These are phyloP conservation scores for Quercus bicolor DNA, from an alignment of 306 rosid species.

Conservation along the genomic window DNA sequence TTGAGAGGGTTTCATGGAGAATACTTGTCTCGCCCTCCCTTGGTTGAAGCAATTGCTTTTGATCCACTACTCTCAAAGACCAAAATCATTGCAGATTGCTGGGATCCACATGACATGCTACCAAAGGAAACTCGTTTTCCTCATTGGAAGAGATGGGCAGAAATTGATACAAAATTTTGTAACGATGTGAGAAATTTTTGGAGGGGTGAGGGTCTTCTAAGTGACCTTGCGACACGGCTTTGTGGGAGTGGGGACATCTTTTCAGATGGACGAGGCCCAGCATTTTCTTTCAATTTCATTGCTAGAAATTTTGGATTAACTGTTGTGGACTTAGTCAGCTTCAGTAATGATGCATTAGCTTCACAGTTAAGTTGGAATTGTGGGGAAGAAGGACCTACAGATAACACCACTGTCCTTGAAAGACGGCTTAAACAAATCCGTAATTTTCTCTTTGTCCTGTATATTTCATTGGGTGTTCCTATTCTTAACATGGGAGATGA, in stretches of 20 bases:
- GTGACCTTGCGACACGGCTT: conserved; percentile 85
- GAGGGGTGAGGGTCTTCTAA: conserved; percentile 64
- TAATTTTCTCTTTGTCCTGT: conserved; percentile 64
- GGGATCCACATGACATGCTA: conserved; percentile 59
- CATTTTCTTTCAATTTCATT: conserved; percentile 69
- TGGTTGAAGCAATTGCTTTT: conserved; percentile 79
- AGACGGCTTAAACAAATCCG: conserved; percentile 78
- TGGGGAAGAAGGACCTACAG: conserved; percentile 93
- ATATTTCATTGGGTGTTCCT: conserved; percentile 84
- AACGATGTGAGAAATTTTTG: conserved; percentile 60
- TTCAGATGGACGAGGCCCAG: conserved; percentile 78
- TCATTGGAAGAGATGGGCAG: conserved; percentile 99
- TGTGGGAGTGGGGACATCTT: conserved; percentile 87
- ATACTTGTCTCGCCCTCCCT: conserved; percentile 71
- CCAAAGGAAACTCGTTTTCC: conserved; percentile 59
- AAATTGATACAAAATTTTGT: conserved; percentile 63
- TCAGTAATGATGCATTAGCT: conserved; percentile 43
- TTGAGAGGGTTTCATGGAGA: conserved; percentile 64
- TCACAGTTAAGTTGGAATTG: conserved; percentile 84
- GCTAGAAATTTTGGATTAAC: conserved; percentile 66
- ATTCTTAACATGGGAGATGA: conserved; percentile 96
- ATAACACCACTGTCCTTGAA: conserved; percentile 52
- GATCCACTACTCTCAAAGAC: conserved; percentile 77
- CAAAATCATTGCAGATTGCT: conserved; percentile 75
- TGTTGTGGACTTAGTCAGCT: conserved; percentile 90